Evolutionary conservation across 2,329 filamentous ascomycete species (phyloP), one percentile per base, ranked within the genome.

Genomic region (Cercospora sojina): DNA sequence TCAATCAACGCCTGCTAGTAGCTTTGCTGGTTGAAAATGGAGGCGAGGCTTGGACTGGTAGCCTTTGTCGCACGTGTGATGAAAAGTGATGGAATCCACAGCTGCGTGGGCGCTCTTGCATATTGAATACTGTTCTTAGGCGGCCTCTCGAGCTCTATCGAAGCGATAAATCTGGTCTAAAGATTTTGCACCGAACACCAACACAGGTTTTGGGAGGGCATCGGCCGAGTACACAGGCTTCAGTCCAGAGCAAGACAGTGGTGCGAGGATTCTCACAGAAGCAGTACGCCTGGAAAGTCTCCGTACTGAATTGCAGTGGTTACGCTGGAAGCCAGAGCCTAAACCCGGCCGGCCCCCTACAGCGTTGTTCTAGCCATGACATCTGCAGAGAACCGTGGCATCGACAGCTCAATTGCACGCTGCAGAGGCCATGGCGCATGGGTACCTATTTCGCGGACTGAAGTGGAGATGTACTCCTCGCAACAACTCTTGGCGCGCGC

Each of bases 1-100:
- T 61, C 41, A 49, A 49, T 41, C 53, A 57, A 32, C 53, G 29
- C 31, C 53, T 57, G 53, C 53, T 20, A 57, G 53, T 29, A 57
- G 47, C 47, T 27, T n/a, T 53, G 23, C 47, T 53, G 25, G 47
- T 53, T 16, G 47, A 27, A 53, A 53, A 25, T 23, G 47, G 18
- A 51, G 43, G 43, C 43, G 43, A 23, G n/a, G 9, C 43, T 47
- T 47, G 43, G 9, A 20, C 47, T 51, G 47, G 20, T 5, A 16
- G 47, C 18, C 23, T 13, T n/a, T 47, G 10, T 23, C 12, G 23
- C 23, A 53, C 47, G 23, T 16, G 47, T 27, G 23, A 25, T 53
- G 47, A 27, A 53, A 23, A 27, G 23, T 27, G 23, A 53, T 53
- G 23, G 23, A 16, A 6, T 25, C 13, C 23, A 13, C 35, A 25